Percentiles rank a stretch among this genome's conserved stretches.
These are phyloP conservation scores for Dictyostelium intermedium DNA, from an alignment of 78 protist genomes.

Conservation along the genomic window DNA sequence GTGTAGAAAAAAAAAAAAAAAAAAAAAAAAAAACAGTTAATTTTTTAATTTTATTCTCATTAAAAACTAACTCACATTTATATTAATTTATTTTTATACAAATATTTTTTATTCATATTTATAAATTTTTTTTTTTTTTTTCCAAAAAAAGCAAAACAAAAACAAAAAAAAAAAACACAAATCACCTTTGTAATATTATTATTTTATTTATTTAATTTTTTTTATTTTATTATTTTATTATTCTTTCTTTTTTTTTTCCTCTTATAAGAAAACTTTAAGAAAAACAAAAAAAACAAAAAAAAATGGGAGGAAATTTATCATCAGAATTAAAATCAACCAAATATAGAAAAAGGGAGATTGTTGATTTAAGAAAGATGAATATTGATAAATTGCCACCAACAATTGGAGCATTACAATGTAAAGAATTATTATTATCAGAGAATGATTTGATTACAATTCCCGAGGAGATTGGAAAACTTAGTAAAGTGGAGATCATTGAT, in stretches of 20 bases:
- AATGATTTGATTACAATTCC: constrained; percentile 82
- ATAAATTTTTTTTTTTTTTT: too few species aligned
- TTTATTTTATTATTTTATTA: too few species aligned
- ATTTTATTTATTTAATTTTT: too few species aligned
- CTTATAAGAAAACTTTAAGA: not conserved
- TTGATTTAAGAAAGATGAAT: constrained; percentile 77
- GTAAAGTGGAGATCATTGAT: constrained; percentile 74
- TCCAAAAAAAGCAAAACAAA: too few species aligned
- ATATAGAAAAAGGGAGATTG: constrained; percentile 74
- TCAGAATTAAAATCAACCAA: constrained; percentile 71
- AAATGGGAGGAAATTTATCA: constrained; percentile 78
- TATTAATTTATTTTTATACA: too few species aligned
- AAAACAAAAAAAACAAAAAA: not conserved
- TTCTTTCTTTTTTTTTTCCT: too few species aligned
- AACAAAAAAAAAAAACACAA: too few species aligned
- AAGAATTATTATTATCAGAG: constrained; percentile 77
- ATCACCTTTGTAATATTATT: too few species aligned
- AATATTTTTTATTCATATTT: too few species aligned
- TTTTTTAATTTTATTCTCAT: too few species aligned
- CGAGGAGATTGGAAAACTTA: constrained; percentile 82
- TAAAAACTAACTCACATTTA: not conserved
- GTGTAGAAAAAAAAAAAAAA: not conserved
- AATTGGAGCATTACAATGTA: constrained; percentile 77
- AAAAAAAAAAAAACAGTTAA: not conserved
- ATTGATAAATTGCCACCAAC: constrained; percentile 83